Conservation (phyloP, 1,284 basidiomycete genomes). For the Tetrapyrgos nigripes region DNA sequence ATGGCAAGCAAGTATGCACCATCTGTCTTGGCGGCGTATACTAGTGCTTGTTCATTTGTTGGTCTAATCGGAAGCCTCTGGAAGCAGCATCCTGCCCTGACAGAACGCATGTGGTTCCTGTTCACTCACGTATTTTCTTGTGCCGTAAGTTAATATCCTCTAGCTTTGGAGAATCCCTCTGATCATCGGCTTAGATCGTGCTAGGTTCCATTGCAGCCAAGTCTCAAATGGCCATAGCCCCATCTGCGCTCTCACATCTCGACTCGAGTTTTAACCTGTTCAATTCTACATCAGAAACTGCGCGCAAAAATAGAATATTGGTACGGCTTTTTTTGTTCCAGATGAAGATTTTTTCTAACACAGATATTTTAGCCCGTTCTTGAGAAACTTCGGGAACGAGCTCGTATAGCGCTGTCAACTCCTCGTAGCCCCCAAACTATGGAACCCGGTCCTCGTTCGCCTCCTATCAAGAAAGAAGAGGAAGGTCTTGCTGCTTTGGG, state of each 20-base stretch:
- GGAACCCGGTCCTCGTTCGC: slow-evolving; percentile 33
- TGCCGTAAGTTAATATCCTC: slow-evolving; percentile 48
- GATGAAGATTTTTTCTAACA: slow-evolving; percentile 6
- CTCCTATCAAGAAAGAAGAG: slow-evolving; percentile 56
- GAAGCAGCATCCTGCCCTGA: slow-evolving; percentile 65
- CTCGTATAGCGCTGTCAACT: slow-evolving; percentile 24
- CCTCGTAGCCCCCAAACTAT: slow-evolving; percentile 23
- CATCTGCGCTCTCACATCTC: slow-evolving; percentile 66
- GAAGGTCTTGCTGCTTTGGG: slow-evolving; percentile 65
- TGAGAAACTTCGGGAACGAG: slow-evolving; percentile 59
- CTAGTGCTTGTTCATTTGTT: slow-evolving; percentile 71
- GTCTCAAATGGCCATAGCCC: slow-evolving; percentile 63
- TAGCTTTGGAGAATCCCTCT: not conserved
- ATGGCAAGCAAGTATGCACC: slow-evolving; percentile 72
- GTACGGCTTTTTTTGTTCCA: slow-evolving; percentile 40
- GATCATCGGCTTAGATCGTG: slow-evolving; percentile 58
- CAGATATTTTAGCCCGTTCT: slow-evolving; percentile 61
- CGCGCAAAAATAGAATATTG: slow-evolving; percentile 62
- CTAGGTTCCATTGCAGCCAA: slow-evolving; percentile 72
- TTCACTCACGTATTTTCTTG: slow-evolving; percentile 79
- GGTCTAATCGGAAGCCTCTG: slow-evolving; percentile 66
- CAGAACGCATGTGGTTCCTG: slow-evolving; percentile 75
- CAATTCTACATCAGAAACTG: slow-evolving; percentile 53
- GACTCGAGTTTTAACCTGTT: slow-evolving; percentile 68
- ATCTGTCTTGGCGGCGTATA: slow-evolving; percentile 72